These are phyloP conservation scores for Miscanthus lutarioriparius DNA, from an alignment of 176 grass and related monocot species.

Conservation along the genomic window DNA sequence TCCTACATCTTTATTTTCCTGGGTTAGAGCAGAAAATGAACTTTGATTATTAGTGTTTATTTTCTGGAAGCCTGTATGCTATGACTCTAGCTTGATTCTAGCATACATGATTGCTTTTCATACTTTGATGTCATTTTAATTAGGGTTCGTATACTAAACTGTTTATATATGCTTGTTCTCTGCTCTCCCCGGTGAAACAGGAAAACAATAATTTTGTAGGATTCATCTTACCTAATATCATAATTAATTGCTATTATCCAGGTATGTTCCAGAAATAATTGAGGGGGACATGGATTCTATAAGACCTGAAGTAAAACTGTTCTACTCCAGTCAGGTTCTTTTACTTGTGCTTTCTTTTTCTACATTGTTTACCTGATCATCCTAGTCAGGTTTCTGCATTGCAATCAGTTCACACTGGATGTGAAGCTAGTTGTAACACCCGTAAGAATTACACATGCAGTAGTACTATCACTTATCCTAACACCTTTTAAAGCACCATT, in stretches of 20 bases:
- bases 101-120: neutral
- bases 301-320: constrained; percentile 67
- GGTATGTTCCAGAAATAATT: constrained; percentile 64
- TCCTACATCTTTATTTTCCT: neutral
- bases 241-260: constrained; percentile 29
- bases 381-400: constrained; percentile 9
- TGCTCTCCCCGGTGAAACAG: neutral
- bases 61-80: neutral
- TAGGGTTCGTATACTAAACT: neutral
- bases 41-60: neutral
- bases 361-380: neutral
- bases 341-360: constrained; percentile 3
- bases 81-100: neutral
- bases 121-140: neutral
- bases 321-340: constrained; percentile 55
- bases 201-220: neutral
- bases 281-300: constrained; percentile 84
- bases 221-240: constrained; percentile 4
- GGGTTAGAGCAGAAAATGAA: neutral
- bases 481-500: neutral
- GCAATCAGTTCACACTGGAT: neutral
- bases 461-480: neutral
- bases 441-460: neutral
- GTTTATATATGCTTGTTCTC: constrained; percentile 5
- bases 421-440: neutral